A percentile compares a stretch with the other conserved stretches of the same genome.
These are phyloP conservation scores for Cutaneotrichosporon mucoides DNA, from an alignment of 1,284 basidiomycete species.

Conservation along the genomic window DNA sequence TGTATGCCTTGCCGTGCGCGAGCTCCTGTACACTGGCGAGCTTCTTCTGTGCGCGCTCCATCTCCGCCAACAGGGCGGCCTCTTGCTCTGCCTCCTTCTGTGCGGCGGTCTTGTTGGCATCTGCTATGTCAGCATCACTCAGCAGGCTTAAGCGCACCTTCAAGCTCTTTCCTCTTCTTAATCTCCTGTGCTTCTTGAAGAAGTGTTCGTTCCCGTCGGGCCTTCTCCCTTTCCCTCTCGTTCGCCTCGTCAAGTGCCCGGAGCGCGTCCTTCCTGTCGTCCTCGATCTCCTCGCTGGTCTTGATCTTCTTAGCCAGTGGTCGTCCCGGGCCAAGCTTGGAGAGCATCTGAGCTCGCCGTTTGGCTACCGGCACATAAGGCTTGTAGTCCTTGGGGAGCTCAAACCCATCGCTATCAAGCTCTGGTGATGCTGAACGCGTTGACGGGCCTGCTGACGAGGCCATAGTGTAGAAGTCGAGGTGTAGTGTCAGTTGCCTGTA, in stretches of 20 bases:
- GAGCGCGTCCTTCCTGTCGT: conserved; percentile 6
- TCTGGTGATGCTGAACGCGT: conserved; percentile 37
- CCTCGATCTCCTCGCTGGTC: conserved; percentile 8
- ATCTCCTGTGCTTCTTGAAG: conserved; percentile 90
- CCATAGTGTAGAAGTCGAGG: background rate
- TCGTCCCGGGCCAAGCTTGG: conserved; percentile 55
- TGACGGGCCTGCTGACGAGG: background rate
- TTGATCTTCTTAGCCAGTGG: conserved; percentile 27
- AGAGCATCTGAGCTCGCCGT: conserved; percentile 34
- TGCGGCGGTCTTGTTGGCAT: conserved; percentile 75
- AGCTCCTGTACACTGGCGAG: conserved; percentile 88
- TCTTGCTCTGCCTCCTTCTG: conserved; percentile 85
- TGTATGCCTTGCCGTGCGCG: conserved; percentile 87
- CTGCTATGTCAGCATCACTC: conserved; percentile 49
- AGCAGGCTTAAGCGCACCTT: conserved; percentile 56
- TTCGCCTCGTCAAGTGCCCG: conserved; percentile 9
- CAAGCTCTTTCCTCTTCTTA: conserved; percentile 69
- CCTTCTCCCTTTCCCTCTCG: conserved; percentile 53
- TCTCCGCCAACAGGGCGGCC: conserved; percentile 83
- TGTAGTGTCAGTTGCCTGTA: background rate
- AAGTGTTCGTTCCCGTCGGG: conserved; percentile 74
- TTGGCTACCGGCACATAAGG: conserved; percentile 20
- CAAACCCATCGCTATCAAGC: conserved; percentile 44
- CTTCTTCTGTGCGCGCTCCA: conserved; percentile 77
- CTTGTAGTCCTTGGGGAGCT: conserved; percentile 27